Percentiles rank a stretch among this genome's conserved stretches.
These are phyloP conservation scores for Ceratocystis lukuohia DNA, from an alignment of 2,329 filamentous ascomycete genomes.

Conservation along the genomic window DNA sequence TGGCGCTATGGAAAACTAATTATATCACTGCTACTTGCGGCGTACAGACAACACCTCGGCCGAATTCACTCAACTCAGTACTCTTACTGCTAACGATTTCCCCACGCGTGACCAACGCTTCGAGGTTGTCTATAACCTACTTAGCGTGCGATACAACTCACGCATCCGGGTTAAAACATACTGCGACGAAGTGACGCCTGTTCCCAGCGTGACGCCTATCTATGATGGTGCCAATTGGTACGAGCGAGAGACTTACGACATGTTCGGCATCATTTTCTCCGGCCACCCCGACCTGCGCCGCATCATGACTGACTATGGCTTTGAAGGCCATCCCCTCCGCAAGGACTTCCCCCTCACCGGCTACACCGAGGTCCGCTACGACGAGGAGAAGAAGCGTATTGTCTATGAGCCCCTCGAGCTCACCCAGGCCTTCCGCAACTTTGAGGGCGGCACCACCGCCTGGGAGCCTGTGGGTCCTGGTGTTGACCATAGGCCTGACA, in stretches of 20 bases:
- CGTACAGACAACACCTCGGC: conserved; percentile 75
- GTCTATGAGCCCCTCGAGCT: conserved; percentile 95
- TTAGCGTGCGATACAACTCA: conserved; percentile 91
- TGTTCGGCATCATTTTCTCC: conserved; percentile 94
- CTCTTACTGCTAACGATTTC: conserved; percentile 91
- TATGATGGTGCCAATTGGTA: conserved; percentile 98
- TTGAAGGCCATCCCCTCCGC: conserved; percentile 90
- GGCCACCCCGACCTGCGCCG: conserved; percentile 89
- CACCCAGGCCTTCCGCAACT: conserved; percentile 97
- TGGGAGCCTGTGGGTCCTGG: conserved; percentile 57
- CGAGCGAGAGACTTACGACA: conserved; percentile 92
- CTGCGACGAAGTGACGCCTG: conserved; percentile 85
- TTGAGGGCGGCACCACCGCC: conserved; percentile 70
- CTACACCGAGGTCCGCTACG: conserved; percentile 95
- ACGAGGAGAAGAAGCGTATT: conserved; percentile 99
- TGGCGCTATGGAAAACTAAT: not conserved
- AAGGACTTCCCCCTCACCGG: conserved; percentile 98
- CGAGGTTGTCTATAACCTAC: conserved; percentile 94
- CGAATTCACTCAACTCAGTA: conserved; percentile 86
- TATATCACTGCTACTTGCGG: not conserved
- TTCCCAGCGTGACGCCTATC: conserved; percentile 72
- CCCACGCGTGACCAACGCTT: conserved; percentile 91
- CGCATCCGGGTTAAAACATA: conserved; percentile 98
- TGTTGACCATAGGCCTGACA: conserved; percentile 64
- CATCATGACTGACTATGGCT: conserved; percentile 99